These are phyloP conservation scores for Bruguiera parviflora DNA, from an alignment of 345 rosid species.

Conservation along the genomic window DNA sequence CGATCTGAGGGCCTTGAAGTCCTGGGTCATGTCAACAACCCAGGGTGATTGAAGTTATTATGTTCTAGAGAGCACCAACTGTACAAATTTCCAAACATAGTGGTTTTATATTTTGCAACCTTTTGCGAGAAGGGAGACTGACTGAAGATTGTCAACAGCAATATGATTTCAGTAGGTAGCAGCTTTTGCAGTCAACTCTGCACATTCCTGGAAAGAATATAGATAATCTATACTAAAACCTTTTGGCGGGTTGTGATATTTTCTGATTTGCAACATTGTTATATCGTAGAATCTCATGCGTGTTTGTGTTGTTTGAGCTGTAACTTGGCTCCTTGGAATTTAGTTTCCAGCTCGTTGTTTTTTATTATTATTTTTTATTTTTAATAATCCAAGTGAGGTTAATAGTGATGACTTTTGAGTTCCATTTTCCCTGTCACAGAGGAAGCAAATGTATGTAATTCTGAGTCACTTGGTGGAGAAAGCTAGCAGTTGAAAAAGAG, in stretches of 20 bases:
- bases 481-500: too few species aligned
- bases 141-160: conserved; percentile 6
- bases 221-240: not conserved
- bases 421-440: too few species aligned
- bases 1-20: conserved; percentile 37
- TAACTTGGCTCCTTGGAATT: too few species aligned
- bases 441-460: too few species aligned
- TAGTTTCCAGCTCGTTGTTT: too few species aligned
- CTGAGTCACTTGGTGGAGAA: too few species aligned
- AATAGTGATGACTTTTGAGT: too few species aligned
- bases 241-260: not conserved
- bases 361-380: too few species aligned
- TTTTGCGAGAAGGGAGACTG: conserved; percentile 4
- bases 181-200: conserved; percentile 15
- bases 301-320: too few species aligned
- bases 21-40: conserved; percentile 4
- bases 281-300: too few species aligned
- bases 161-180: conserved; percentile 16
- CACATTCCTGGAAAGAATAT: conserved; percentile 8
- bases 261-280: not conserved
- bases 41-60: not conserved
- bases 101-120: not conserved
- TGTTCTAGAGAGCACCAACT: conserved; percentile 9
- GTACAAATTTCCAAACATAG: conserved; percentile 15
- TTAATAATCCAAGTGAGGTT: too few species aligned